Evolutionary conservation across 352 stramenopile species (phyloP), one percentile per base, ranked within the genome.

Genomic region (Thalassiosira sp.): DNA sequence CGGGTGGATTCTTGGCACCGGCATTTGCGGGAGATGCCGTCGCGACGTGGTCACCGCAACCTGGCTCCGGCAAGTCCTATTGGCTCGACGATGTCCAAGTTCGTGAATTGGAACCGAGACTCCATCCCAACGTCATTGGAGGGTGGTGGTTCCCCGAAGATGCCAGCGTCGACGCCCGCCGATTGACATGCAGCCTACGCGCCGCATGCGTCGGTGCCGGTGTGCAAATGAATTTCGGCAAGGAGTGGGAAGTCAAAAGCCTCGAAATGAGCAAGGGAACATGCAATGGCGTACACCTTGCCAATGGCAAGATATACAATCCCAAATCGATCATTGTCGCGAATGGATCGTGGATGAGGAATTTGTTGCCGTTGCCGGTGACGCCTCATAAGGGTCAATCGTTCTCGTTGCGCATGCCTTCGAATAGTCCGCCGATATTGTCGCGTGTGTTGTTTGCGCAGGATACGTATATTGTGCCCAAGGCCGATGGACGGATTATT

Each of bases 61-160:
- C 74, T 10, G 28, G 79, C 1, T 77, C 68, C 5, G 67, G 62
- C 1, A 35, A 37, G 20, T 81, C 87, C 1, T 70, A 63, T 20
- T 93, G 87, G 87, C 68, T 93, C 10, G 87, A 93, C 58, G 73
- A 74, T 0, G 68, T 76, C 16, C 87, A 93, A 65, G 82, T 89
- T 8, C 67, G 74, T 25, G 87, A 93, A 57, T 43, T 91, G 16
- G 87, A 93, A 77, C 87, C 87, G 0, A 60, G 76, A 56, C 42
- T 93, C 0, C 66, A 86, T 58, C 72, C 72, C 0, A 45, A 86
- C 18, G 84, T 93, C 0, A 63, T 90, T 33, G 87, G 87, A 13
- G 87, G 85, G 31, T 93, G 84, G 83, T 93, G 87, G 87, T 93
- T 93, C 65, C 83, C 82, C 8, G 84, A 93, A 49, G 87, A 93